Base-by-base conservation (phyloP, 176 grass and related monocot species). In the Zoysia pacifica region DNA sequence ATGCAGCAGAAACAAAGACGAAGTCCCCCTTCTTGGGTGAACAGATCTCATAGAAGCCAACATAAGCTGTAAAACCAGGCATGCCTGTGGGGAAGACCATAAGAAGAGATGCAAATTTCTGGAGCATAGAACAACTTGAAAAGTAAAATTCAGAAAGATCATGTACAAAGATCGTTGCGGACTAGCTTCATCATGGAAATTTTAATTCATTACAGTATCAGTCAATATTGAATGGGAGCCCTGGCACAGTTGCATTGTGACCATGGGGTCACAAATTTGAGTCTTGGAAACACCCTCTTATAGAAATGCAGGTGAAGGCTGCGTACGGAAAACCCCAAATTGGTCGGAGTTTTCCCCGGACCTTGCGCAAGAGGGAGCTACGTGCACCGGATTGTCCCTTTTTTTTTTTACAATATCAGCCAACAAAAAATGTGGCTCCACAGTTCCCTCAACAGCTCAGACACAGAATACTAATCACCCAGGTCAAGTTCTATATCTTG, bases 21-120 rank as follows among this genome's bases (percentile, higher is more conserved):
- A 79, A 88, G 3, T 97, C 94, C 12, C 87, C 94, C 72, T 89
- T 87, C 89, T 97, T 92, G 3, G 91, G 91, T 28, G 84, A 86
- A 74, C 94, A 78, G 5, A 94, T 67, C 62, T 94, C 89, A 15
- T 91, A 88, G 77, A 97, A 94, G 20, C 91, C 94, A 41, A 84
- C 89, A 74, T 94, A 97, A 77, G 94, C 94, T 54, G 94, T 97
- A 84, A 97, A 97, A 61, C 94, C 91, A 64, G 94, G 94, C 94
- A 97, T 97, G 48, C 91, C 87, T 94, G 72, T 13, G 13, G 71
- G 9, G 3, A 36, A 58, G 11, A 47, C 16, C 49, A 58, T 13
- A 64, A 18, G 13, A 53, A 47, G 15, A 60, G 5, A 39, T 4
- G 28, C 13, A 16, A 79, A 20, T 12, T 79, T 15, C 2, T 3